Conservation (phyloP, 306 rosid genomes). For the Sesbania bispinosa region DNA sequence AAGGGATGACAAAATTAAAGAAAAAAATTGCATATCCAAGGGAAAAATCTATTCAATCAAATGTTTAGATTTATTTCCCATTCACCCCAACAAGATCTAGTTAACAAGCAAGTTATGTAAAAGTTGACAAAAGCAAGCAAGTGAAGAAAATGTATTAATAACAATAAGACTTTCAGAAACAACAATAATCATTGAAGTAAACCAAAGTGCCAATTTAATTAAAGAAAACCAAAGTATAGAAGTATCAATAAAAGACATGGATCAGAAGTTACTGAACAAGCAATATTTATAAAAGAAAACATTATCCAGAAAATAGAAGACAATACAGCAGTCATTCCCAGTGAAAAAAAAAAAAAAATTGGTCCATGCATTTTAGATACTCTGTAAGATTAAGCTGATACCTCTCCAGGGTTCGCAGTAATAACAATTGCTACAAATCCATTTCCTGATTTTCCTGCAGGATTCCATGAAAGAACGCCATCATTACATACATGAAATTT, state of each 20-base stretch:
- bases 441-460: too few species aligned
- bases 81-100: background rate
- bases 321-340: background rate
- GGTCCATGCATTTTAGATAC: background rate
- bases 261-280: background rate
- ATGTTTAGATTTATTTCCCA: background rate
- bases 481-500: too few species aligned
- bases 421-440: conserved; percentile 33
- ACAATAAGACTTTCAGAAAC: background rate
- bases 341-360: too few species aligned
- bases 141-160: background rate
- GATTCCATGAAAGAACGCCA: too few species aligned
- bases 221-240: background rate
- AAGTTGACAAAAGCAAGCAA: background rate
- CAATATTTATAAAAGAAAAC: background rate
- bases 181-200: background rate
- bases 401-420: conserved; percentile 80
- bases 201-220: background rate
- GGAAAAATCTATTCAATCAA: background rate
- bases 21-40: background rate
- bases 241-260: background rate
- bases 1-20: background rate
- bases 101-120: background rate
- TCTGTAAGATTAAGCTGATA: conserved; percentile 8
- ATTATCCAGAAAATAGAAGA: background rate